Evolutionary conservation across 805 yeast species (phyloP).

Genomic region (Starmerella kuoi): DNA sequence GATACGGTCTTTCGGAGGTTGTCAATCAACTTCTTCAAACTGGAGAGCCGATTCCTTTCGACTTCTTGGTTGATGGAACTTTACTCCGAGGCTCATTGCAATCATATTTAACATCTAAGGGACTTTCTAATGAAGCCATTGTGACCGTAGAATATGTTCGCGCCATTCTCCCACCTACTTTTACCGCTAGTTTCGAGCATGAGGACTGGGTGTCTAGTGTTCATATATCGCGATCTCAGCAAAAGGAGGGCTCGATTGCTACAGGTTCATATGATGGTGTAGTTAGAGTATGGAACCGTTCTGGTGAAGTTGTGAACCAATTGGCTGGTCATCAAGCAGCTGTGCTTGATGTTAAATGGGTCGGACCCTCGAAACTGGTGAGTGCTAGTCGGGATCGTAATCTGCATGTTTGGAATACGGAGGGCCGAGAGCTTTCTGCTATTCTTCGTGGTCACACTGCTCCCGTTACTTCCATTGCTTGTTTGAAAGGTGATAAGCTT

Average conservation of each 20-base stretch:
- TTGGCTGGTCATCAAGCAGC: constrained; percentile 83
- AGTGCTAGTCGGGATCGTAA: constrained; percentile 84
- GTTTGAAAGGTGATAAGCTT: constrained; percentile 35
- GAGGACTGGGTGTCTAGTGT: constrained; percentile 92
- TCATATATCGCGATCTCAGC: constrained; percentile 32
- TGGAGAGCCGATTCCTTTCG: constrained; percentile 70
- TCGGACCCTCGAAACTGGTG: constrained; percentile 60
- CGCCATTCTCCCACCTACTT: constrained; percentile 89
- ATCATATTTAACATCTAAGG: constrained; percentile 64
- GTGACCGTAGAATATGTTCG: constrained; percentile 79
- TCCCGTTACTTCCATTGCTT: constrained; percentile 63
- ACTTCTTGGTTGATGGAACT: constrained; percentile 77
- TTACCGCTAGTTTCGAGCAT: constrained; percentile 71
- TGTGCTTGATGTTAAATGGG: constrained; percentile 69
- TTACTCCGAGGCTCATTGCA: constrained; percentile 66
- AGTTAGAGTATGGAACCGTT: constrained; percentile 73
- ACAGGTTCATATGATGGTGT: constrained; percentile 93
- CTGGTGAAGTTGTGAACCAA: constrained; percentile 71
- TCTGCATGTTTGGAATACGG: constrained; percentile 62
- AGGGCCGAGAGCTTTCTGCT: constrained; percentile 51
- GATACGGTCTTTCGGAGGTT: constrained; percentile 89
- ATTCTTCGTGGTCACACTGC: constrained; percentile 83
- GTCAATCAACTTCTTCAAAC: constrained; percentile 71
- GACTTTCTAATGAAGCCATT: constrained; percentile 69
- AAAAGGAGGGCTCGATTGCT: constrained; percentile 43